These are phyloP conservation scores for Parachlorella kessleri DNA, from an alignment of 139 green algal genomes.

Conservation along the genomic window DNA sequence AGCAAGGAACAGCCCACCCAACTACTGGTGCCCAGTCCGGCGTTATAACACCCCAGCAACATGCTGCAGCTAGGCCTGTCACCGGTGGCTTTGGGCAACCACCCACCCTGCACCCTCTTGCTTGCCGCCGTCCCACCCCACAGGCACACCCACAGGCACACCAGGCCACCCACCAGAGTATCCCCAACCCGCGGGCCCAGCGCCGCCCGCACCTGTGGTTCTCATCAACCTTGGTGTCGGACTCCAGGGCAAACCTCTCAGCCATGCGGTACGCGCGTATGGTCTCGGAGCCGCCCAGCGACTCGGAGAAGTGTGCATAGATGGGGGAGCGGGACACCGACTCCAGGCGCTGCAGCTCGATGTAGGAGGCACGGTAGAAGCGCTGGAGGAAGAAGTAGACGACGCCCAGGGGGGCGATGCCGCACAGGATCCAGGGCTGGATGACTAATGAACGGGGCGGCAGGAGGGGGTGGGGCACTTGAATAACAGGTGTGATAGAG, in stretches of 20 bases:
- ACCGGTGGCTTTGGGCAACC: no score
- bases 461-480: background rate
- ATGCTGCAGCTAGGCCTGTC: no score
- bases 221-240: slow-evolving; percentile 60
- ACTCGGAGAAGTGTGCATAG: slow-evolving; percentile 78
- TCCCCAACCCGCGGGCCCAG: no score
- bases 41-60: no score
- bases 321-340: slow-evolving; percentile 83
- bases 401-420: slow-evolving; percentile 65
- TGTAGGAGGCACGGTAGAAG: slow-evolving; percentile 73
- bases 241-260: slow-evolving; percentile 58
- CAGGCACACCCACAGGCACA: no score
- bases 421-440: slow-evolving; percentile 53
- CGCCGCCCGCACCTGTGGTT: slow-evolving; percentile 47
- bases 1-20: no score
- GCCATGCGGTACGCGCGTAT: slow-evolving; percentile 76
- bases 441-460: slow-evolving; percentile 19
- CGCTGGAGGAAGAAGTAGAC: slow-evolving; percentile 78
- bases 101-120: no score
- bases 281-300: slow-evolving; percentile 63
- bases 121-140: no score
- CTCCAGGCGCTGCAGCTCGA: slow-evolving; percentile 94
- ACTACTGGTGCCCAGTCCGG: no score
- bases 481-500: no score
- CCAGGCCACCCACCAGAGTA: no score